phyloP scores from a whole-genome alignment of 2,329 filamentous ascomycete species.

The Emmonsiellopsis sp. region DNA sequence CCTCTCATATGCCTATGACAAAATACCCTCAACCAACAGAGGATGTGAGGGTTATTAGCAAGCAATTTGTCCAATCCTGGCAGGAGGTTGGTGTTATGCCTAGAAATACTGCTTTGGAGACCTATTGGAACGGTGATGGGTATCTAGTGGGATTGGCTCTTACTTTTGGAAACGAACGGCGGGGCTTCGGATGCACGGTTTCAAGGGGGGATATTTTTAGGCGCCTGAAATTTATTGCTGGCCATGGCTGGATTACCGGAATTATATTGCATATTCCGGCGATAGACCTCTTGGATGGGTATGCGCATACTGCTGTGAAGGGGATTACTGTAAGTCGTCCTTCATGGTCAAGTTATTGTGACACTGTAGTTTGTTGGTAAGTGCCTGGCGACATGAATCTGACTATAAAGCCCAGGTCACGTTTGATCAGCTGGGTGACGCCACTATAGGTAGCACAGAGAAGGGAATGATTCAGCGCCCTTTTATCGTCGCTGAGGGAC shows the following conservation, averaged over 20 bases:
- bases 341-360: too few species aligned
- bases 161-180: neutral
- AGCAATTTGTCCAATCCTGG: neutral
- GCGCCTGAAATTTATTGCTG: neutral
- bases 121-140: neutral
- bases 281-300: neutral
- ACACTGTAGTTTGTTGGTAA: too few species aligned
- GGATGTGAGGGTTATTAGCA: neutral
- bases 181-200: neutral
- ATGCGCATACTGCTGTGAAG: neutral
- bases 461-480: neutral
- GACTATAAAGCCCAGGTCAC: neutral
- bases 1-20: neutral
- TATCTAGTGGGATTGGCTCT: slow-evolving; percentile 1
- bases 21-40: neutral
- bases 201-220: neutral
- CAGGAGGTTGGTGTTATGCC: neutral
- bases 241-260: slow-evolving; percentile 1
- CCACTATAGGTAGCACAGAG: neutral
- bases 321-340: neutral
- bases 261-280: neutral
- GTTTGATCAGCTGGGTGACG: neutral
- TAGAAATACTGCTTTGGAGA: neutral
- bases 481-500: neutral
- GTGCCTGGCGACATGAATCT: too few species aligned